phyloP scores from a whole-genome alignment of 345 rosid genomes.

The Salix viminalis region DNA sequence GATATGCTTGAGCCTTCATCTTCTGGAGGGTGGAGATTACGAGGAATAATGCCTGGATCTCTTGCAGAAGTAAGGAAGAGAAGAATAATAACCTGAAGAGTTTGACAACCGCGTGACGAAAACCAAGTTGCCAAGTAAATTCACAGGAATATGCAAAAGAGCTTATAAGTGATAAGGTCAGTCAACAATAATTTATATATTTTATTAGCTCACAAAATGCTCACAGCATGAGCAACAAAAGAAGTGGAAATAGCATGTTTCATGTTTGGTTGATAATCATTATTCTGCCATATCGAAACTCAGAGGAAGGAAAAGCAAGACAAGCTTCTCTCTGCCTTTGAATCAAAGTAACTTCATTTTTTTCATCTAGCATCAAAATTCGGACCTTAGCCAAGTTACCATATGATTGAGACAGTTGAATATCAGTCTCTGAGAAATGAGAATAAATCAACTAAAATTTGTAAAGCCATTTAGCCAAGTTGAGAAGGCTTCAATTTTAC shows the following conservation, averaged over 20 bases:
- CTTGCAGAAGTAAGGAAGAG: conserved; percentile 82
- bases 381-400: background rate
- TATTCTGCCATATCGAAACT: background rate
- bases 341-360: background rate
- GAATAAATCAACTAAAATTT: background rate
- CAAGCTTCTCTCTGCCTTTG: background rate
- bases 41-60: conserved; percentile 94
- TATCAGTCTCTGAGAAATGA: background rate
- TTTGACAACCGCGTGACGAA: conserved; percentile 9
- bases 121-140: background rate
- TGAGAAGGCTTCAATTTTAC: background rate
- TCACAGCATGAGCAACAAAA: background rate
- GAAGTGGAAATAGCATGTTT: background rate
- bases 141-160: background rate
- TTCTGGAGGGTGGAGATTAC: conserved; percentile 78
- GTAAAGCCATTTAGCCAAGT: background rate
- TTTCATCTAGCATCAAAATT: background rate
- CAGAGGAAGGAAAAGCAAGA: background rate
- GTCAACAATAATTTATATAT: background rate
- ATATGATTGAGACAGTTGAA: background rate
- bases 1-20: conserved; percentile 54
- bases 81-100: conserved; percentile 59
- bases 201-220: background rate
- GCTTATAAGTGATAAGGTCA: background rate
- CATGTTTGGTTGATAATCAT: background rate